phyloP scores from a whole-genome alignment of 2,329 filamentous ascomycete species.

The Knoxdaviesia proteae region DNA sequence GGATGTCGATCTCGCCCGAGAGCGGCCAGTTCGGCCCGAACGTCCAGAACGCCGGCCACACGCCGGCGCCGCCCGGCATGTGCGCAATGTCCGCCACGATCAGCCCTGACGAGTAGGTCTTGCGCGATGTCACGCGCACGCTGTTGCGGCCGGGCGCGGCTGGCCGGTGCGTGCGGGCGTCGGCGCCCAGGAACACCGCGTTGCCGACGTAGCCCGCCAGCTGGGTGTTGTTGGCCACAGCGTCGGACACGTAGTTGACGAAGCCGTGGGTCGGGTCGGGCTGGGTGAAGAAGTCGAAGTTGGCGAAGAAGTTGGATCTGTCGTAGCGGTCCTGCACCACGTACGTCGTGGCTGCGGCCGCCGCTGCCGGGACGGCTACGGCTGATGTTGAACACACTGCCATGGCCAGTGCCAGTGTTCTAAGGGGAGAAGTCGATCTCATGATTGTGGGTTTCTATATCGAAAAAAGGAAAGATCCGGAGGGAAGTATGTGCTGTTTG shows the following conservation, averaged over 20 bases:
- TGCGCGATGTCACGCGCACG: constrained; percentile 46
- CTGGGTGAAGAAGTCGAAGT: constrained; percentile 32
- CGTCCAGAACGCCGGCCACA: constrained; percentile 57
- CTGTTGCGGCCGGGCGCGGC: constrained; percentile 42
- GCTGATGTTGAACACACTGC: too few species aligned
- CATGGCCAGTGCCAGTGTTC: too few species aligned
- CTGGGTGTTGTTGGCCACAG: constrained; percentile 32
- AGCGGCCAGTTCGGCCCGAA: constrained; percentile 50
- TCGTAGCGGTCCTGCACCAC: constrained; percentile 26
- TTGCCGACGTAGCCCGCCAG: constrained; percentile 35
- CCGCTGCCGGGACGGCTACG: not conserved
- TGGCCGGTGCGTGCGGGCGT: constrained; percentile 27
- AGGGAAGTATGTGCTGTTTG: too few species aligned
- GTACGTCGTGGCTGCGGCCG: constrained; percentile 14
- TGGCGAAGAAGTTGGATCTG: constrained; percentile 31
- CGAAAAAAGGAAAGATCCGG: too few species aligned
- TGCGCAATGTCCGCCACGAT: constrained; percentile 55
- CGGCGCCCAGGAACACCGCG: constrained; percentile 48
- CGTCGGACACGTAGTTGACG: constrained; percentile 43
- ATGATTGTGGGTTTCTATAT: too few species aligned
- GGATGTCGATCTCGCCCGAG: constrained; percentile 58
- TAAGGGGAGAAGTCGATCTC: too few species aligned
- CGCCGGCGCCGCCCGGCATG: constrained; percentile 50
- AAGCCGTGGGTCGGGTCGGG: constrained; percentile 56
- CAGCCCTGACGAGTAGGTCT: constrained; percentile 45